phyloP scores from a whole-genome alignment of 495 filamentous ascomycete genomes.

The Penicillium daleae region DNA sequence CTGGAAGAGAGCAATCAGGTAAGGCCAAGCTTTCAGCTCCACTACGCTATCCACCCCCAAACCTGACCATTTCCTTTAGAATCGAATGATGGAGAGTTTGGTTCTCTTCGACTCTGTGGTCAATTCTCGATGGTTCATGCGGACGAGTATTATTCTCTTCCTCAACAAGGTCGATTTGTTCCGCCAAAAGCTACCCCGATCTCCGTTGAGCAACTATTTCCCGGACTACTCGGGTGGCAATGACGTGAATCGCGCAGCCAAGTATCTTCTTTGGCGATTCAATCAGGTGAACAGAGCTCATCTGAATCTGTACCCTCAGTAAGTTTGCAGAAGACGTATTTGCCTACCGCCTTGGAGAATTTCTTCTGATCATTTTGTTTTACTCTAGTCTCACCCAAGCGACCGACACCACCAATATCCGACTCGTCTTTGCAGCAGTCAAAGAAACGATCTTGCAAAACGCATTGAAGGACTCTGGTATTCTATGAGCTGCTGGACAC shows the following conservation, averaged over 20 bases:
- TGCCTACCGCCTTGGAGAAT: not conserved
- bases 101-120: constrained; percentile 99
- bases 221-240: constrained; percentile 97
- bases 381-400: constrained; percentile 86
- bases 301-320: constrained; percentile 97
- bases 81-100: constrained; percentile 98
- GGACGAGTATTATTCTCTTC: constrained; percentile 97
- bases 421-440: constrained; percentile 94
- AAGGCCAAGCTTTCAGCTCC: constrained; percentile 26
- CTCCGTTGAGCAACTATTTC: constrained; percentile 90
- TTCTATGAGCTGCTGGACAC: constrained; percentile 60
- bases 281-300: constrained; percentile 98
- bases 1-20: constrained; percentile 97
- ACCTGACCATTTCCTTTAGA: constrained; percentile 53
- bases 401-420: constrained; percentile 97
- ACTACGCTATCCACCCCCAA: not conserved
- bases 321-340: constrained; percentile 50
- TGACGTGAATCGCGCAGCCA: constrained; percentile 96
- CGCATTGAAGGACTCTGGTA: constrained; percentile 95
- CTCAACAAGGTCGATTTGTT: constrained; percentile 99
- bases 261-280: constrained; percentile 97
- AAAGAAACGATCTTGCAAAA: constrained; percentile 99
- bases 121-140: constrained; percentile 98
- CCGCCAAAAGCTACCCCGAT: constrained; percentile 87
- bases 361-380: not conserved